Percentiles rank a stretch among this genome's conserved stretches.
Conservation (phyloP, 768 basidiomycete genomes). For the Porpolomopsis calyptriformis region DNA sequence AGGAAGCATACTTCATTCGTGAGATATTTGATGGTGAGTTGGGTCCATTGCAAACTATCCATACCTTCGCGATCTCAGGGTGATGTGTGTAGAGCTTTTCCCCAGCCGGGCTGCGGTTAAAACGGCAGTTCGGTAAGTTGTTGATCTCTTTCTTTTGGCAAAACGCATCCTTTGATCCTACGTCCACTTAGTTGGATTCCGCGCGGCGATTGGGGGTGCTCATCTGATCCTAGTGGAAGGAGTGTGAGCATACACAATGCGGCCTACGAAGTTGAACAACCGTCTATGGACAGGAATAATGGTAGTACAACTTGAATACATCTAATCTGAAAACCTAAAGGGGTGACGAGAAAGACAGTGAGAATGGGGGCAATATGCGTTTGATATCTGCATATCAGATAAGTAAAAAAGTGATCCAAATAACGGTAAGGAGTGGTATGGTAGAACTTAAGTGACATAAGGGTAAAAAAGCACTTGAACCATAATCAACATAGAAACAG, state of each 20-base stretch:
- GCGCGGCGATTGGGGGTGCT: slow-evolving; percentile 93
- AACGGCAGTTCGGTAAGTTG: slow-evolving; percentile 78
- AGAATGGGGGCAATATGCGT: no score
- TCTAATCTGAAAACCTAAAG: no score
- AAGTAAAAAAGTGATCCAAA: no score
- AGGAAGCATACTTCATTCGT: slow-evolving; percentile 90
- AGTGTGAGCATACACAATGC: slow-evolving; percentile 94
- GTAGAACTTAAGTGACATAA: no score
- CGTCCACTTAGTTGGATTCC: slow-evolving; percentile 67
- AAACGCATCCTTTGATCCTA: slow-evolving; percentile 9
- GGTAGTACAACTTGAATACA: slow-evolving; percentile 18
- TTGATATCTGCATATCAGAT: no score
- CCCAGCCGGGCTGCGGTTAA: slow-evolving; percentile 74
- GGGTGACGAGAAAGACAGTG: no score
- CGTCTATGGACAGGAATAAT: slow-evolving; percentile 6
- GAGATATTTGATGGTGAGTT: slow-evolving; percentile 79
- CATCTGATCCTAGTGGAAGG: slow-evolving; percentile 87
- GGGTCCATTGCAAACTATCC: background rate
- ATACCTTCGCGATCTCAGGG: slow-evolving; percentile 1
- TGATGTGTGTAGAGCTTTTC: slow-evolving; percentile 51
- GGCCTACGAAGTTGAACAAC: slow-evolving; percentile 47
- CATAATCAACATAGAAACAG: slow-evolving; percentile 9
- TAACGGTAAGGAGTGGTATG: no score
- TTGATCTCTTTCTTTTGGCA: slow-evolving; percentile 8
- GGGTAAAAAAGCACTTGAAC: background rate